Base-by-base conservation (phyloP, 2,329 filamentous ascomycete genomes). In the Aureobasidium uvarum region DNA sequence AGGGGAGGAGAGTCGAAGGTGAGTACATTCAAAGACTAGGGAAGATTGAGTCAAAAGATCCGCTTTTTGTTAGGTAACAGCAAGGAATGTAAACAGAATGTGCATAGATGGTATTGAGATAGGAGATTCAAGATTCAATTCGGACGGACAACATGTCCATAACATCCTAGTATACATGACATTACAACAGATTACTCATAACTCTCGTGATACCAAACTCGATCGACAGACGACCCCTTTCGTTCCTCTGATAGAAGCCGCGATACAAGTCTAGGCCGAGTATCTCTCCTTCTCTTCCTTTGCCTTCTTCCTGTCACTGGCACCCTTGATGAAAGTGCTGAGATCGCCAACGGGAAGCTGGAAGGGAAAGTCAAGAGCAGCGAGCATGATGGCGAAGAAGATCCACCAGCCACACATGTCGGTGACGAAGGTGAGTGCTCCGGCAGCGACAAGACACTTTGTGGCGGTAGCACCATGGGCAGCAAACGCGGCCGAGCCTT, bases 301-400 rank as follows among this genome's bases (percentile, higher is more conserved):
- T 28, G 67, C 69, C 70, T 71, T 73, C 25, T 68, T 67, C 66
- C 69, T 73, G 66, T 80, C 75, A 52, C 73, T 78, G 5, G 77
- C 79, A 45, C 79, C 78, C 73, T 80, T 81, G 72, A 82, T 73
- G 55, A 80, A 67, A 20, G 71, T 70, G 2, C 78, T 80, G 5
- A 82, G 72, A 69, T 82, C 79, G 64, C 79, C 76, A 48, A 82
- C 79, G 5, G 83, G 83, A 25, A 85, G 69, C 51, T 76, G 73
- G 65, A 84, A 77, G 1, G 83, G 83, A 67, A 85, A 84, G 59
- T 83, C 83, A 20, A 85, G 72, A 8, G 79, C 76, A 0, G 81
- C 83, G 39, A 85, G 74, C 74, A 85, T 76, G 65, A 85, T 84
- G 11, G 81, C 82, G 39, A 80, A 73, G 68, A 85, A 80, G 31